Base-by-base conservation (phyloP, 2,329 filamentous ascomycete genomes). In the Nemania serpens region DNA sequence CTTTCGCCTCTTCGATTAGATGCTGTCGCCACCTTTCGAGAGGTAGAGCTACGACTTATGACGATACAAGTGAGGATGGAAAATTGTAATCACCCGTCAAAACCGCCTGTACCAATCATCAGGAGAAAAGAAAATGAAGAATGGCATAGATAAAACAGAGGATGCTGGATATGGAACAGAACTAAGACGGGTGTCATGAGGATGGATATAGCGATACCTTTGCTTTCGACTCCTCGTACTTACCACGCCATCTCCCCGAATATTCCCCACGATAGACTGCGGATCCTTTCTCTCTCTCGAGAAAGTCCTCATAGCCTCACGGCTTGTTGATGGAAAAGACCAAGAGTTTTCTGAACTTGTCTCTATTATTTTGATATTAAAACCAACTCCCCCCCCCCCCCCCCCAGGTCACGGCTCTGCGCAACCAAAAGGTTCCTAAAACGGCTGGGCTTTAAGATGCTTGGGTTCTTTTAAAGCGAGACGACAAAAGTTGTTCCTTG, bases 11-110 rank as follows among this genome's bases (percentile, higher is more conserved):
- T 45, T 55, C 51, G 55, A 51, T 43, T 36, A 42, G 43, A 58
- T 43, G 36, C 46, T 47, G 29, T 54, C 29, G 5, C 54, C 56
- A 55, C 42, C 10, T 55, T 59, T n/a, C 39, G 54, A 53, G 49
- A 58, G 47, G 29, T 47, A 43, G 41, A 60, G 43, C 43, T 59
- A 66, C 48, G 63, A 64, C 39, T 65, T 46, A 64, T 41, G 63
- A 65, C 50, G 49, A 61, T 57, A 57, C 36, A 63, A 54, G 43
- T 43, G 37, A 55, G 53, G 53, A 59, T 58, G 55, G 46, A 51
- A 47, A 50, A 10, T 57, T 50, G 37, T 49, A 53, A 55, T 55
- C 53, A 43, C 50, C 49, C 54, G 55, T 62, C 53, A 46, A 53
- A 55, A 46, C 34, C 34, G 41, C 25, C 46, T 65, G 59, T 65